Percentiles rank a stretch among this genome's conserved stretches.
phyloP scores from a whole-genome alignment of 208 protist genomes.

The Acanthamoeba royreba region DNA sequence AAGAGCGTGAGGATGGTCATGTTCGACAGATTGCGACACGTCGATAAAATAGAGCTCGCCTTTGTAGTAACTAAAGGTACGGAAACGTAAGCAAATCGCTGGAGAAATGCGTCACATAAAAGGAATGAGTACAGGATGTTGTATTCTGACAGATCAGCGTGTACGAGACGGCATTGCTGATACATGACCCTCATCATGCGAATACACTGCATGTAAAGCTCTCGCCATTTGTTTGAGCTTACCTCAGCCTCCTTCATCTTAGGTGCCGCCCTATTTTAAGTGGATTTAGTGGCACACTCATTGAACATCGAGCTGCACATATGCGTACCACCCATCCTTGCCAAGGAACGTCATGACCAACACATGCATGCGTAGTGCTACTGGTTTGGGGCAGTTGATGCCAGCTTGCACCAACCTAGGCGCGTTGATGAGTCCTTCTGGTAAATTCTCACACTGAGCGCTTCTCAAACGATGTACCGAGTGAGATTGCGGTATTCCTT shows the following conservation, averaged over 20 bases:
- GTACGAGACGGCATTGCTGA: conserved; percentile 92
- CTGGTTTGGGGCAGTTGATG: conserved; percentile 89
- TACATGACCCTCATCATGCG: conserved; percentile 97
- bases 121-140: conserved; percentile 90
- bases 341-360: conserved; percentile 98
- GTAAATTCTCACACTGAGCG: neutral
- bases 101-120: conserved; percentile 58
- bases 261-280: conserved; percentile 93
- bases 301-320: too few species aligned
- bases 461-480: neutral
- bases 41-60: conserved; percentile 96
- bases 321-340: conserved; percentile 75
- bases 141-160: conserved; percentile 98
- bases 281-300: neutral
- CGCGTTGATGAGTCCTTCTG: neutral
- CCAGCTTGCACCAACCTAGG: conserved; percentile 83
- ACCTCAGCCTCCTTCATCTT: conserved; percentile 92
- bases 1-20: conserved; percentile 96
- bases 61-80: conserved; percentile 71
- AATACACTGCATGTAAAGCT: conserved; percentile 77
- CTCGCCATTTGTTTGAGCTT: conserved; percentile 77
- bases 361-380: conserved; percentile 94
- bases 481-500: conserved; percentile 98
- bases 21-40: conserved; percentile 98
- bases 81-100: conserved; percentile 50